A percentile compares a stretch with the other conserved stretches of the same genome.
Evolutionary conservation across 768 basidiomycete species (phyloP).

Genomic region (Suillus subalutaceus): DNA sequence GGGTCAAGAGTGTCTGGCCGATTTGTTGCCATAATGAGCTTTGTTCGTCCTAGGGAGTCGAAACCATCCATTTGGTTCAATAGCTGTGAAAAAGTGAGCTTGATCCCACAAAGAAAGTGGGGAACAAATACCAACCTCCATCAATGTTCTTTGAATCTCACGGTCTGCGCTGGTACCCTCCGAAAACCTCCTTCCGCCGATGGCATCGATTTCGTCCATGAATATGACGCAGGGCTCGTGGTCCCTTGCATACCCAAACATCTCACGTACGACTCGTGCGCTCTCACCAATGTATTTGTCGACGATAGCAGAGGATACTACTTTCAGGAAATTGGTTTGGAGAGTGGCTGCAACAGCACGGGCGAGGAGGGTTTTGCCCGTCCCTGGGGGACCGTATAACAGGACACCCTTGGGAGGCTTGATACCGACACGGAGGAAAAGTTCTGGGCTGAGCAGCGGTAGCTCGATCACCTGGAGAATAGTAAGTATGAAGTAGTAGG

Average conservation of each 20-base stretch:
- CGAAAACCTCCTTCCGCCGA: conserved; percentile 87
- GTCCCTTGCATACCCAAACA: conserved; percentile 98
- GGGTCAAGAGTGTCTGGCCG: conserved; percentile 98
- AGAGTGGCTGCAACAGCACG: conserved; percentile 95
- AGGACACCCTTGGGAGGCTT: conserved; percentile 96
- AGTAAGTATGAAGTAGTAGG: not conserved
- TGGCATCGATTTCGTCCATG: conserved; percentile 99
- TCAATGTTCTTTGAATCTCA: conserved; percentile 97
- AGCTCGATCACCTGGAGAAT: conserved; percentile 85
- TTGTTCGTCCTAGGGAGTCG: conserved; percentile 92
- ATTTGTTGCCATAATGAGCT: conserved; percentile 99
- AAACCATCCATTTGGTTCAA: conserved; percentile 99
- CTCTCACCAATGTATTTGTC: conserved; percentile 99
- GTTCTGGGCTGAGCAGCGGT: conserved; percentile 90
- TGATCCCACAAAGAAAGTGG: not conserved
- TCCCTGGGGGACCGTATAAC: conserved; percentile 95
- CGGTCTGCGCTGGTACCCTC: conserved; percentile 98
- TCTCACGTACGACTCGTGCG: conserved; percentile 93
- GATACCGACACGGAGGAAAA: conserved; percentile 95
- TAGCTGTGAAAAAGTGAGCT: conserved; percentile 50
- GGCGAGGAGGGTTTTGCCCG: conserved; percentile 94
- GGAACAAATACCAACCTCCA: conserved; percentile 69
- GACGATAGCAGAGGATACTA: conserved; percentile 97
- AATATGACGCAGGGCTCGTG: conserved; percentile 99
- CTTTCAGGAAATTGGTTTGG: conserved; percentile 96